These are phyloP conservation scores for Curvularia sp. DNA, from an alignment of 2,329 filamentous ascomycete genomes.

Conservation along the genomic window DNA sequence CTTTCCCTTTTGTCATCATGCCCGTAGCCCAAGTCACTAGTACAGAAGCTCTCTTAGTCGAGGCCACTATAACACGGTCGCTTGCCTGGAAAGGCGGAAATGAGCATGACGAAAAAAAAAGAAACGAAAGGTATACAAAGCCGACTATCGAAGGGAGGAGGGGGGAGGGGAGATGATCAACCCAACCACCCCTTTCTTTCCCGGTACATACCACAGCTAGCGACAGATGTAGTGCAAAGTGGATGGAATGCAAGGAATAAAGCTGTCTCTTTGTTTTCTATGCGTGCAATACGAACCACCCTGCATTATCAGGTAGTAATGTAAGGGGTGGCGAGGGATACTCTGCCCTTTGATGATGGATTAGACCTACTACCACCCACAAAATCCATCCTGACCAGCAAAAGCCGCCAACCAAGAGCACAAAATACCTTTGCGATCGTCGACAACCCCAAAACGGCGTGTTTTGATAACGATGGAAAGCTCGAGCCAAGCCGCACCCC, in stretches of 20 bases:
- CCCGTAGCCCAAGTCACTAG: background rate
- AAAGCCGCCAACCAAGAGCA: background rate
- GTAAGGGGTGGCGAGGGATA: background rate
- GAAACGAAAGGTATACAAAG: background rate
- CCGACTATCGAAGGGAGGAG: background rate
- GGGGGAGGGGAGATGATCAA: background rate
- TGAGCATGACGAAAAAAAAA: conserved; percentile 1
- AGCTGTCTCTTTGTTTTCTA: background rate
- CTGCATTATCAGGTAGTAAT: background rate
- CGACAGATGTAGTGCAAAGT: background rate
- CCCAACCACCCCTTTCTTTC: background rate
- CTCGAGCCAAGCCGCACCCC: background rate
- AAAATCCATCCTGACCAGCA: background rate
- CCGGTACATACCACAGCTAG: background rate
- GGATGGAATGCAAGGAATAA: background rate
- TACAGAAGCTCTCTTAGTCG: background rate
- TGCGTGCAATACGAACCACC: background rate
- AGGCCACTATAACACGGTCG: background rate
- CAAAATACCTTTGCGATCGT: background rate
- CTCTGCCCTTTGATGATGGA: background rate
- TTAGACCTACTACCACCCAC: background rate
- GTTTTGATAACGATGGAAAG: background rate
- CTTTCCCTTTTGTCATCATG: too few relatives aligned
- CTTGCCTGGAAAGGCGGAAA: background rate
- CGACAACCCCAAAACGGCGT: background rate